phyloP scores from a whole-genome alignment of 768 basidiomycete genomes.

The Lentinula raphanica region DNA sequence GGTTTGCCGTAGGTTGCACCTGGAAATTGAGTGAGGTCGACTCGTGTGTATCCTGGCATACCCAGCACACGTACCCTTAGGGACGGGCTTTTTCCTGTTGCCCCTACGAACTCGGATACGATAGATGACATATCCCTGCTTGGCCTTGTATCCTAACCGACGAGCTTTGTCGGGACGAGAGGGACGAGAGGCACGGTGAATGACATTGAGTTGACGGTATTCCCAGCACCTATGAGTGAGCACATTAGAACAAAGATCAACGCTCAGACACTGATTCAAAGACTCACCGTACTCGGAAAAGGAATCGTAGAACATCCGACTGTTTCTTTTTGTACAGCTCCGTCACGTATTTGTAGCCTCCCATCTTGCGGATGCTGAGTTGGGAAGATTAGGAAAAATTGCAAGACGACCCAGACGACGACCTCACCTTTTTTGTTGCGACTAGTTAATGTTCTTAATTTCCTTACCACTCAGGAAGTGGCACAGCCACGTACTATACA shows the following conservation, averaged over 20 bases:
- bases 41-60: neutral
- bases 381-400: neutral
- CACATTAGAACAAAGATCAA: conserved; percentile 6
- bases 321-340: conserved; percentile 99
- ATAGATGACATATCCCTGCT: conserved; percentile 99
- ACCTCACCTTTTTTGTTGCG: neutral
- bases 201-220: conserved; percentile 95
- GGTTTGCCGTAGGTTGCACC: conserved; percentile 99
- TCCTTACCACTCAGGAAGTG: neutral
- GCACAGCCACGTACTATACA: neutral
- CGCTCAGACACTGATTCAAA: neutral
- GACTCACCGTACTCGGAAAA: conserved; percentile 88
- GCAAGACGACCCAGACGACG: neutral
- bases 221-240: conserved; percentile 87
- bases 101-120: conserved; percentile 95
- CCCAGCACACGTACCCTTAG: conserved; percentile 66
- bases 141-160: conserved; percentile 98
- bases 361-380: conserved; percentile 52
- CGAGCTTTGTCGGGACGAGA: conserved; percentile 99
- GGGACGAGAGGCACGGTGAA: conserved; percentile 96
- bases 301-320: conserved; percentile 94
- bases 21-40: conserved; percentile 21
- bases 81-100: conserved; percentile 98
- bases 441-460: neutral
- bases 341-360: conserved; percentile 93